phyloP scores from a whole-genome alignment of 1,284 basidiomycete genomes.

The Marasmius sp. region DNA sequence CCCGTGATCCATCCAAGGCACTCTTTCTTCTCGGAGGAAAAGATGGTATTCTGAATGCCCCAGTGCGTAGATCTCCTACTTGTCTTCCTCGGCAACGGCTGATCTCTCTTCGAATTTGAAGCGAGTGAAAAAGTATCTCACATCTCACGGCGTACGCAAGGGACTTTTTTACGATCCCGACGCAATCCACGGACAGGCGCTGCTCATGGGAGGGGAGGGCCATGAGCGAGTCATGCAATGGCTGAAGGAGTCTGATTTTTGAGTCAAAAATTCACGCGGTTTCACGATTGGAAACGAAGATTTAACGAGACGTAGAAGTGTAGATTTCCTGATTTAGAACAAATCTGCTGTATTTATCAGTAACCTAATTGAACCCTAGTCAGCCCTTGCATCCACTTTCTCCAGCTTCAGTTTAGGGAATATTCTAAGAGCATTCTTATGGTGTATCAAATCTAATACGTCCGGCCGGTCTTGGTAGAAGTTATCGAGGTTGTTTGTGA shows the following conservation, averaged over 20 bases:
- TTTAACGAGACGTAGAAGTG: not conserved
- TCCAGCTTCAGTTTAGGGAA: constrained; percentile 31
- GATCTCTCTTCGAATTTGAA: constrained; percentile 26
- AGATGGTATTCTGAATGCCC: constrained; percentile 77
- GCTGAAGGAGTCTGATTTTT: constrained; percentile 39
- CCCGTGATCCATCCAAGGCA: constrained; percentile 56
- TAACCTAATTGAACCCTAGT: constrained; percentile 17
- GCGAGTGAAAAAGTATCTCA: constrained; percentile 75
- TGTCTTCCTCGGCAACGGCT: not conserved
- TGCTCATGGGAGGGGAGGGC: constrained; percentile 54
- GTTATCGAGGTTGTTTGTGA: constrained; percentile 47
- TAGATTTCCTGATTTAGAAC: not conserved
- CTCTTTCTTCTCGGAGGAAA: constrained; percentile 78
- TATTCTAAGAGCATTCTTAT: constrained; percentile 47
- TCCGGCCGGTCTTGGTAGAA: constrained; percentile 38
- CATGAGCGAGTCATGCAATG: constrained; percentile 66
- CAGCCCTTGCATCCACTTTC: no score
- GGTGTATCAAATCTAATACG: constrained; percentile 40
- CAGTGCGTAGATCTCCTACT: constrained; percentile 39
- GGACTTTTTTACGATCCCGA: constrained; percentile 71
- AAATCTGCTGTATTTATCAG: not conserved
- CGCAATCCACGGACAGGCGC: constrained; percentile 73
- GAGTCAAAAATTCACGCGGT: not conserved
- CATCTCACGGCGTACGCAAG: constrained; percentile 71
- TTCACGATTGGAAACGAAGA: not conserved